phyloP scores from a whole-genome alignment of 164 flowering plant genomes.

The Macadamia integrifolia region DNA sequence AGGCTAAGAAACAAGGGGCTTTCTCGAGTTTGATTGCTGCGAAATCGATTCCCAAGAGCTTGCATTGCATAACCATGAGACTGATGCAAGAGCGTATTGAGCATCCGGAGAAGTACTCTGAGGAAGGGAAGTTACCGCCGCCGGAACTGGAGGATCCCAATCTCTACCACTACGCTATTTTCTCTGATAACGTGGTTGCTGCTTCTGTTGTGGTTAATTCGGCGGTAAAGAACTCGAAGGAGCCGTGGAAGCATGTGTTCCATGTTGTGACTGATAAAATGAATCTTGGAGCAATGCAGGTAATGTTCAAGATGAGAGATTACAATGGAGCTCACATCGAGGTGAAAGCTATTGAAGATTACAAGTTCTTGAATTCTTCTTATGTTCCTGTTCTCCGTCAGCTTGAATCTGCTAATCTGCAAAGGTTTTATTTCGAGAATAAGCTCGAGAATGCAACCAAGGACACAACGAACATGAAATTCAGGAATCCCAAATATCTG shows the following conservation, averaged over 20 bases:
- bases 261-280: background rate
- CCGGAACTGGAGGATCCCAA: background rate
- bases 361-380: background rate
- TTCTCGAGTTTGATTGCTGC: background rate
- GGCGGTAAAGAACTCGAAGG: background rate
- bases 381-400: background rate
- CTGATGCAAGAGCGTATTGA: background rate
- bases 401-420: background rate
- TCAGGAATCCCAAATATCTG: background rate
- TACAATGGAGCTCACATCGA: background rate
- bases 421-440: background rate
- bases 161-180: background rate
- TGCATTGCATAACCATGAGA: background rate
- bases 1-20: background rate
- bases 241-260: background rate
- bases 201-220: background rate
- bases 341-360: background rate
- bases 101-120: background rate
- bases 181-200: background rate
- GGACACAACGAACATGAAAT: background rate
- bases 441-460: background rate
- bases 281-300: background rate
- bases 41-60: background rate
- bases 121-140: background rate
- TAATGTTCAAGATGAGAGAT: background rate